phyloP scores from a whole-genome alignment of 2,329 filamentous ascomycete species.

The Fusarium coicis region DNA sequence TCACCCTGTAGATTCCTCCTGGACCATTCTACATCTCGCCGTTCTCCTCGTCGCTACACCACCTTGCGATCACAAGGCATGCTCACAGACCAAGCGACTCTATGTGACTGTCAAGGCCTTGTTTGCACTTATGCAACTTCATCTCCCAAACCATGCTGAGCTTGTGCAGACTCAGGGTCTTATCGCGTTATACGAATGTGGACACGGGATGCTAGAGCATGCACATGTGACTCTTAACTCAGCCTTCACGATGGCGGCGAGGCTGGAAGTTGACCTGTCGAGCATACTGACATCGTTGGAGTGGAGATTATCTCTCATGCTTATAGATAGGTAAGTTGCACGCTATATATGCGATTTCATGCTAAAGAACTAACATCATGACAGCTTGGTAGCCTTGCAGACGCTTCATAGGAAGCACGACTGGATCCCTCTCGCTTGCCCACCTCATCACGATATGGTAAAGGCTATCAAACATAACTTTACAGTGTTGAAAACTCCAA shows the following conservation, averaged over 20 bases:
- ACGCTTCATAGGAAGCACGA: neutral
- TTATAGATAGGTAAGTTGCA: neutral
- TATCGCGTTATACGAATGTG: conserved; percentile 1
- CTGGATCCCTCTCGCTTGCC: neutral
- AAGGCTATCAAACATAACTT: neutral
- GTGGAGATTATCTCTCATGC: neutral
- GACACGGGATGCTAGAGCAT: neutral
- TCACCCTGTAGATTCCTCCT: neutral
- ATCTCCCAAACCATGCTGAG: neutral
- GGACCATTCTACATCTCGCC: neutral
- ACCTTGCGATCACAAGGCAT: neutral
- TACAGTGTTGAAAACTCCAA: neutral
- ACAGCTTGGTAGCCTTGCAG: neutral
- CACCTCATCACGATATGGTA: neutral
- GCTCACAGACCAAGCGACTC: neutral
- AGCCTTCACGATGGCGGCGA: neutral
- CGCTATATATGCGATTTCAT: too few relatives aligned
- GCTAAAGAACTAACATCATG: neutral
- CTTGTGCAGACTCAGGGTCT: neutral
- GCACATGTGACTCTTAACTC: neutral
- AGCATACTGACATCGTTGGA: neutral
- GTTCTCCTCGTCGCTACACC: neutral
- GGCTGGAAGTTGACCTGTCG: neutral
- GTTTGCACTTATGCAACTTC: neutral
- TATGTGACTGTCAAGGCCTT: neutral